Percentiles rank a stretch among this genome's conserved stretches.
phyloP scores from a whole-genome alignment of 345 rosid species.

The Hypericum perforatum region DNA sequence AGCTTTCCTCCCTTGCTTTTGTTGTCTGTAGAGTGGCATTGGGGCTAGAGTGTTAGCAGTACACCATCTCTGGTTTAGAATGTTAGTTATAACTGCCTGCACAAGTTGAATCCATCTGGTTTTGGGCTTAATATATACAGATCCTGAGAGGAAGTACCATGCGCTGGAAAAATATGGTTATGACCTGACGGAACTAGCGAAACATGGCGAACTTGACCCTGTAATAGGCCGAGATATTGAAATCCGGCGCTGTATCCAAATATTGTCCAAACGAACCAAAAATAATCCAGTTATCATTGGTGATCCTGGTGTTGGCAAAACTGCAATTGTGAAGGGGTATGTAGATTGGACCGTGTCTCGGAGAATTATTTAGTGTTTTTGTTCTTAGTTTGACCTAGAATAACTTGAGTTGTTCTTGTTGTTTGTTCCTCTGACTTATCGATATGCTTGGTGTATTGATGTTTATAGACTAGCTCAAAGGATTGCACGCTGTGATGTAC shows the following conservation, averaged over 20 bases:
- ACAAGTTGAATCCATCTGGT: not conserved
- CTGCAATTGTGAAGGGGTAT: slow-evolving; percentile 8
- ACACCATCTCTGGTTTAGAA: not conserved
- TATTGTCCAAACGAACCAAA: not conserved
- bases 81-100: not conserved
- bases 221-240: slow-evolving; percentile 7
- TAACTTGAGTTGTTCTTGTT: no score
- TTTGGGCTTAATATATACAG: slow-evolving; percentile 14
- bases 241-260: slow-evolving; percentile 2
- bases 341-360: not conserved
- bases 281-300: slow-evolving; percentile 5
- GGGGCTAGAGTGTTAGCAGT: no score
- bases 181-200: not conserved
- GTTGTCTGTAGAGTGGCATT: no score
- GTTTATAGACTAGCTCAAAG: no score
- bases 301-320: slow-evolving; percentile 6
- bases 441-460: no score
- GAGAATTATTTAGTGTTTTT: no score
- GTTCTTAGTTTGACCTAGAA: no score
- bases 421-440: no score
- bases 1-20: not conserved
- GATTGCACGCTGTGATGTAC: no score
- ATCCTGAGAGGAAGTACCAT: not conserved
- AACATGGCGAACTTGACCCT: not conserved
- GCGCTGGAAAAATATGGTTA: not conserved